A percentile compares a stretch with the other conserved stretches of the same genome.
Conservation (phyloP, 176 grass and related monocot genomes). For the Musa itinerans region DNA sequence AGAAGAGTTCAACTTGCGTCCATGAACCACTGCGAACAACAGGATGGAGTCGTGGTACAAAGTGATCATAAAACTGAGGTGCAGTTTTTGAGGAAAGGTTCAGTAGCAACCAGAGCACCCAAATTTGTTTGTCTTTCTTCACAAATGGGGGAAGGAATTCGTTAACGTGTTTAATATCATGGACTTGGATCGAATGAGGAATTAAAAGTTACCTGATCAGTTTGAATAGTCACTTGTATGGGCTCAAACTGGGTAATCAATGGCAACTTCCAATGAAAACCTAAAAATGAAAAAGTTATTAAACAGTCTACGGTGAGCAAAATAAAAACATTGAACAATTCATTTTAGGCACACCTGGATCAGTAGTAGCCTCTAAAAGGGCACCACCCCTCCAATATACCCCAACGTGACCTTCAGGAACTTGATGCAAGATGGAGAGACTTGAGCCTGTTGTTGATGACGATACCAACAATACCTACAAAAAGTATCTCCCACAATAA, state of each 20-base stretch:
- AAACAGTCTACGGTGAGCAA: conserved; percentile 1
- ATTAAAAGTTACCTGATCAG: conserved; percentile 51
- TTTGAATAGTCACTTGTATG: conserved; percentile 98
- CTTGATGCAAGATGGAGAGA: conserved; percentile 70
- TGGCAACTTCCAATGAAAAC: conserved; percentile 94
- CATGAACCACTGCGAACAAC: neutral
- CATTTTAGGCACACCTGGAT: conserved; percentile 54
- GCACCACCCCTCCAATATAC: conserved; percentile 98
- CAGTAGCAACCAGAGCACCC: neutral
- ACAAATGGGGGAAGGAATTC: conserved; percentile 14
- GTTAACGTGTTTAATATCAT: neutral
- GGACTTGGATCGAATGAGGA: neutral
- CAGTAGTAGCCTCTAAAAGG: conserved; percentile 80
- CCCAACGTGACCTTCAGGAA: conserved; percentile 96
- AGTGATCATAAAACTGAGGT: neutral
- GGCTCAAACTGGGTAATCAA: conserved; percentile 82
- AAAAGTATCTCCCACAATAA: neutral
- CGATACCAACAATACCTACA: conserved; percentile 53
- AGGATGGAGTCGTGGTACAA: neutral
- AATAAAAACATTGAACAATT: conserved; percentile 4
- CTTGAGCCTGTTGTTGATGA: conserved; percentile 30
- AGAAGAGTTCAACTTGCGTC: too few species aligned
- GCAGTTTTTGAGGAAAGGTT: neutral
- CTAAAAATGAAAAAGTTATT: conserved; percentile 22
- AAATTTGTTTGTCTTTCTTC: conserved; percentile 1